Evolutionary conservation across 352 stramenopile genomes (phyloP), one percentile per base, ranked within the genome.

Genomic region (Pythium apleroticum): DNA sequence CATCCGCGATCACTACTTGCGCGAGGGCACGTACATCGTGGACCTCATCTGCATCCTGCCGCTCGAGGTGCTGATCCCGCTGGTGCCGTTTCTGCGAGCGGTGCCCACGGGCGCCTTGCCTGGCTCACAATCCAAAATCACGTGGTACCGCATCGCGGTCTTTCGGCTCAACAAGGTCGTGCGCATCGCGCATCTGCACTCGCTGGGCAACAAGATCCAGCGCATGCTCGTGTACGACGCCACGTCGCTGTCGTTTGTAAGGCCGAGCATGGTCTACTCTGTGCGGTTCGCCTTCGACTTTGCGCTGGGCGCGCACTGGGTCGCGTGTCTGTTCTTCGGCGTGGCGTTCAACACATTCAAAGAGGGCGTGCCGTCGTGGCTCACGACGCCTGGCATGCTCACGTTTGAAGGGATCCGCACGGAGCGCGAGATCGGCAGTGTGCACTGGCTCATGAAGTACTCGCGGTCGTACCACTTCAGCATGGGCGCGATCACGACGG

Each of bases 401-500:
- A 66, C 65, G 15, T 85, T 86, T 28, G 39, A 62, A n/a, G 71
- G 67, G 5, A 69, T 73, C 31, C 27, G 24, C 1, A 69, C 63
- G 28, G 54, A 77, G 37, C 27, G 48, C 5, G 73, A 73, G 12
- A 68, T 90, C 39, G 65, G 65, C 0, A 57, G 58, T 19, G 65
- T 90, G 31, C 66, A 79, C 11, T 39, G 82, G 9, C 10, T 60
- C 3, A 60, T 74, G 15, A 60, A 68, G 9, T 90, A 88, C 45
- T 30, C 78, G 24, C 82, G 82, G 11, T 81, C 75, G 39, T 81
- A 77, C 15, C 77, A 91, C 62, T 91, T 88, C 52, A 89, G 82
- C 49, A 90, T 91, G 30, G 80, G 80, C 5, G 82, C 82, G 15
- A 88, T 90, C 62, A 91, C 80, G 28, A 91, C 82, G 0, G 82